phyloP scores from a whole-genome alignment of 1,284 basidiomycete species.

The Papiliotrema laurentii region DNA sequence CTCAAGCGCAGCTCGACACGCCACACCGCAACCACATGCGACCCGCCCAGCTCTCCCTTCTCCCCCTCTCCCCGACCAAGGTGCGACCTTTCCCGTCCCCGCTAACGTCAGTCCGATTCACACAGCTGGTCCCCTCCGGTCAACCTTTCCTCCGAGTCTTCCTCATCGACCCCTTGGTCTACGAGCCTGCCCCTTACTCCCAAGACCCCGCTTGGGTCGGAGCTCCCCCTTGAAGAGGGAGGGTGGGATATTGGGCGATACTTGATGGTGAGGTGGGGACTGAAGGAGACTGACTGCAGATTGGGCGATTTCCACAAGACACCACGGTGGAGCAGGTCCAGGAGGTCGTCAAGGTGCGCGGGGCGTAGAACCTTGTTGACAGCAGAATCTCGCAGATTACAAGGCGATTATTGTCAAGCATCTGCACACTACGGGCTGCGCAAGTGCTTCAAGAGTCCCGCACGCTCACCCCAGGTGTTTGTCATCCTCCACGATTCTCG shows the following conservation, averaged over 20 bases:
- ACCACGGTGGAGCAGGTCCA: conserved; percentile 15
- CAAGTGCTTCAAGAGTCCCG: conserved; percentile 9
- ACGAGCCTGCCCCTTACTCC: background rate
- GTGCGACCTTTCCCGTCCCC: background rate
- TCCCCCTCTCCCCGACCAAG: background rate
- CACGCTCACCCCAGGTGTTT: conserved; percentile 23
- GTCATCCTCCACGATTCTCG: conserved; percentile 39
- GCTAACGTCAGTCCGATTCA: background rate
- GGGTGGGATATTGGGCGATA: conserved; percentile 1
- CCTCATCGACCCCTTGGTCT: background rate
- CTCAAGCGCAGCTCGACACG: background rate
- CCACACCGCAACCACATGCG: background rate
- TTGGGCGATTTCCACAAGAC: conserved; percentile 22
- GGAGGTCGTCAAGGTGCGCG: conserved; percentile 13
- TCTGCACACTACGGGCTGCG: conserved; percentile 24
- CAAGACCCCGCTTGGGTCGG: background rate
- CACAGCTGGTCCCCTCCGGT: background rate
- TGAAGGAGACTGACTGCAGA: conserved; percentile 9
- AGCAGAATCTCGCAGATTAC: conserved; percentile 22
- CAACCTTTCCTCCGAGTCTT: too few species aligned
- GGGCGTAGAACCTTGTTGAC: background rate
- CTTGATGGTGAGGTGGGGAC: background rate
- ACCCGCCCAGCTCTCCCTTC: background rate
- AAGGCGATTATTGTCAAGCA: conserved; percentile 31
- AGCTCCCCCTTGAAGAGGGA: background rate